Evolutionary conservation across 139 green algal species (phyloP), one percentile per base, ranked within the genome.

Genomic region (Diplosphaera chodatii): DNA sequence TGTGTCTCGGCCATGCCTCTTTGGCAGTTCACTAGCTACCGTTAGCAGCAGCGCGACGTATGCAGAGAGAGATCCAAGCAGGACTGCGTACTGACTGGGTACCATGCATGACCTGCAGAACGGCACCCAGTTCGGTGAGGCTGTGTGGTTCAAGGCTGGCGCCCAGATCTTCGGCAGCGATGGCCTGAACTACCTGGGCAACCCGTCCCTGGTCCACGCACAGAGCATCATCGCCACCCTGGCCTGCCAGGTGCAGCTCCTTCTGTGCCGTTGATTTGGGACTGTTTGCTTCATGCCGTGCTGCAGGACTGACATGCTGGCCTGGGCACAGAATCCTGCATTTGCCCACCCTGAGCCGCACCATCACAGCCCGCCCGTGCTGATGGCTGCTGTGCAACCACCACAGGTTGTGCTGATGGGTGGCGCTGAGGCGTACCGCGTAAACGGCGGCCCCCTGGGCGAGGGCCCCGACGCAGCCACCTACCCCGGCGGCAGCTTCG

Each of bases 141-240:
- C 88, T 41, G 82, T 93, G 6, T 98, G 93, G 93, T 98, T 94
- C 85, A 96, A 96, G 86, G 90, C 88, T 64, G 90, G 90, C 72
- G 79, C 85, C 23, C 80, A 88, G 83, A 95, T 96, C 82, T 93
- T 96, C 80, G 64, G 76, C 69, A 74, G 85, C 21, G 90, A 80
- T 69, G 89, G 90, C 71, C 81, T 95, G 8, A 71, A 95, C 89
- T 95, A 95, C 82, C 74, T 95, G 71, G 89, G 90, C 78, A 92
- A 91, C 84, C 76, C 86, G 67, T 82, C 70, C 68, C 83, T 96
- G 69, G 80, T 97, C 63, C 93, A 98, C 83, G 93, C 93, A 37
- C 91, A 97, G 91, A 89, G 74, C 85, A 96, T 96, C 82, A 74
- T 96, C 48, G 89, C 87, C 73, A 96, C 90, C 76, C 74, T 98